A percentile compares a stretch with the other conserved stretches of the same genome.
These are phyloP conservation scores for Breynia disticha DNA, from an alignment of 441 rosid species.

Conservation along the genomic window DNA sequence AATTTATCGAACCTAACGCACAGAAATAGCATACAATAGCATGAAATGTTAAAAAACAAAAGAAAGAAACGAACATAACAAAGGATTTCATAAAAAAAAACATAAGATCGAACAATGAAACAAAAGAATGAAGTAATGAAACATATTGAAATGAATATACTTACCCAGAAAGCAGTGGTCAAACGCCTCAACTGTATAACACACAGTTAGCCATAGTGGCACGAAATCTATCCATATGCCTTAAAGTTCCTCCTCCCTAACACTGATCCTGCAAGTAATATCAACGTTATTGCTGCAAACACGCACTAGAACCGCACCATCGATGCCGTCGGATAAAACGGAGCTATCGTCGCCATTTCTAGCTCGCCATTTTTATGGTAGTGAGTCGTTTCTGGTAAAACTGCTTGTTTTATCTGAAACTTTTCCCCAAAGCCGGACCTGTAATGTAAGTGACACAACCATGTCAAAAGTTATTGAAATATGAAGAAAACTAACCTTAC, in stretches of 20 bases:
- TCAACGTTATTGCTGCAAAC: conserved; percentile 42
- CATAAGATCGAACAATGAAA: too few relatives aligned
- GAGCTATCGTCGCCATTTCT: conserved; percentile 21
- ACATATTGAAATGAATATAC: not conserved
- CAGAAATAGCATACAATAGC: too few relatives aligned
- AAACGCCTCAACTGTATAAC: conserved; percentile 50
- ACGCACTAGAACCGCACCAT: conserved; percentile 64
- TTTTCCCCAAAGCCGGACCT: conserved; percentile 56
- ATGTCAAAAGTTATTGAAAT: too few relatives aligned
- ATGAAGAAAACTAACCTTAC: too few relatives aligned
- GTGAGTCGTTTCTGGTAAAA: conserved; percentile 31
- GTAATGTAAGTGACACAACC: too few relatives aligned
- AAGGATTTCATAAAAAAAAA: too few relatives aligned
- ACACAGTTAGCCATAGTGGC: conserved; percentile 51
- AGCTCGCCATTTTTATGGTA: conserved; percentile 3
- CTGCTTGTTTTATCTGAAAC: conserved; percentile 32
- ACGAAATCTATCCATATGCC: conserved; percentile 66
- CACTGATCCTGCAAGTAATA: conserved; percentile 42
- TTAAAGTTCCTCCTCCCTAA: conserved; percentile 49
- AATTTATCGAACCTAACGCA: too few relatives aligned
- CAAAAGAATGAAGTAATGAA: too few relatives aligned
- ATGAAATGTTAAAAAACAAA: too few relatives aligned
- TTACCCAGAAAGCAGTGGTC: conserved; percentile 45
- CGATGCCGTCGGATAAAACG: conserved; percentile 44
- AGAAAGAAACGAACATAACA: too few relatives aligned